These are phyloP conservation scores for Rhizoctonia solani DNA, from an alignment of 1,284 basidiomycete species.

Conservation along the genomic window DNA sequence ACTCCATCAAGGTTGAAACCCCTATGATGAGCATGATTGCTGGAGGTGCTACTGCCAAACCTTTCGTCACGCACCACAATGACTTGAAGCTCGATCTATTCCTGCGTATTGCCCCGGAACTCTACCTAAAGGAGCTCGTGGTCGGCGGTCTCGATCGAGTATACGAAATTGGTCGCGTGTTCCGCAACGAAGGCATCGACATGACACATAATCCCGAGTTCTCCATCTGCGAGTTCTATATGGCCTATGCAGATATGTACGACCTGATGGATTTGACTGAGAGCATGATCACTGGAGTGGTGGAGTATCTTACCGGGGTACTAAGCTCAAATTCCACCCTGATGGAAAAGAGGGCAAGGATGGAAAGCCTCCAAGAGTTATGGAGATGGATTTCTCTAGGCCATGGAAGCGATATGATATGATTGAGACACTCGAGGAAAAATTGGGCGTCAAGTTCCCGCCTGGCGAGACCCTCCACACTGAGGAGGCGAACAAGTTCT, in stretches of 20 bases:
- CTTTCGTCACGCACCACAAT: slow-evolving; percentile 99
- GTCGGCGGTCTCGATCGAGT: slow-evolving; percentile 98
- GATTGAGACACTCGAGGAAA: slow-evolving; percentile 95
- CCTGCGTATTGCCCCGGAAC: slow-evolving; percentile 96
- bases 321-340: slow-evolving; percentile 87
- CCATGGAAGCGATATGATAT: slow-evolving; percentile 99
- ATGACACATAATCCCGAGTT: slow-evolving; percentile 98
- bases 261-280: slow-evolving; percentile 99
- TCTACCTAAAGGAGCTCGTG: slow-evolving; percentile 97
- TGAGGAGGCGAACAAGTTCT: slow-evolving; percentile 85
- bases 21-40: slow-evolving; percentile 98
- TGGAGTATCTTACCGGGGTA: slow-evolving; percentile 88
- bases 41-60: slow-evolving; percentile 97
- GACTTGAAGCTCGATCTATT: slow-evolving; percentile 97
- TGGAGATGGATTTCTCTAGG: slow-evolving; percentile 85
- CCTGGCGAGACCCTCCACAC: slow-evolving; percentile 90
- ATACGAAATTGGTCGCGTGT: slow-evolving; percentile 97
- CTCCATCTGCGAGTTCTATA: slow-evolving; percentile 99
- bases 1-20: slow-evolving; percentile 73
- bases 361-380: slow-evolving; percentile 59
- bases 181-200: slow-evolving; percentile 99
- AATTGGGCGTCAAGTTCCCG: slow-evolving; percentile 91
- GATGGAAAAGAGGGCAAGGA: slow-evolving; percentile 75
- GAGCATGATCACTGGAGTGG: slow-evolving; percentile 86
- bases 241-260: slow-evolving; percentile 99